These are phyloP conservation scores for Wickerhamiella slavikovae DNA, from an alignment of 805 yeast species.

Conservation along the genomic window DNA sequence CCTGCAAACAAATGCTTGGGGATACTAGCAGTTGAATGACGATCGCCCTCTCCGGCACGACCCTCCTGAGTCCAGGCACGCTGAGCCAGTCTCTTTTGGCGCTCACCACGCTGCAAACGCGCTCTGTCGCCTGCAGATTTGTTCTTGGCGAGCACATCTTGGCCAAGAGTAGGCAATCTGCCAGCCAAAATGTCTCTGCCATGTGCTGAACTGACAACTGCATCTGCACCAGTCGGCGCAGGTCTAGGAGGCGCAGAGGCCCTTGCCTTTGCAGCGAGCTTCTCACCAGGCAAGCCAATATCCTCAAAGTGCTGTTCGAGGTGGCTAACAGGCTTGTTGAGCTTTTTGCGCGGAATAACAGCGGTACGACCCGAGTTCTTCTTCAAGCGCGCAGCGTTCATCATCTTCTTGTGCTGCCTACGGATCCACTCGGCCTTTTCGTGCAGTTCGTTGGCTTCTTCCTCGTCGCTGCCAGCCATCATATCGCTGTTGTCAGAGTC, in stretches of 20 bases:
- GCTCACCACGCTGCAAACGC: constrained; percentile 62
- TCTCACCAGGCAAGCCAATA: constrained; percentile 69
- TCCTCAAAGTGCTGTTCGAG: constrained; percentile 80
- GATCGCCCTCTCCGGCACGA: constrained; percentile 88
- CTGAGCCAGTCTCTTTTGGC: constrained; percentile 75
- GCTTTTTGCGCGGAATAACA: constrained; percentile 75
- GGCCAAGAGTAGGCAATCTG: constrained; percentile 34
- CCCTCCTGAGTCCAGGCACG: constrained; percentile 85
- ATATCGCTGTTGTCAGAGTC: constrained; percentile 59
- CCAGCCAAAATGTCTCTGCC: constrained; percentile 21
- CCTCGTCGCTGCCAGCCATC: too few relatives aligned
- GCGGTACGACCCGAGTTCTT: constrained; percentile 75
- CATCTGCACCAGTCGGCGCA: constrained; percentile 51
- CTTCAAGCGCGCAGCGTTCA: constrained; percentile 67
- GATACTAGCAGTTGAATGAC: constrained; percentile 64
- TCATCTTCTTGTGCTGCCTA: constrained; percentile 85
- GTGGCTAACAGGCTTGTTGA: constrained; percentile 37
- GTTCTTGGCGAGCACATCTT: constrained; percentile 50
- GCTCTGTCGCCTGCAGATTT: constrained; percentile 22
- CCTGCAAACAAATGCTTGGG: constrained; percentile 94
- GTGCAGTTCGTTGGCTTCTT: constrained; percentile 44
- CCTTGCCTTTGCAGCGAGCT: constrained; percentile 33
- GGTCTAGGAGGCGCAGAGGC: constrained; percentile 13
- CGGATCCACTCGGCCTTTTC: constrained; percentile 93
- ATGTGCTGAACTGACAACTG: constrained; percentile 35